Conservation (phyloP, 176 grass and related monocot species). For the Triticum turgidum region DNA sequence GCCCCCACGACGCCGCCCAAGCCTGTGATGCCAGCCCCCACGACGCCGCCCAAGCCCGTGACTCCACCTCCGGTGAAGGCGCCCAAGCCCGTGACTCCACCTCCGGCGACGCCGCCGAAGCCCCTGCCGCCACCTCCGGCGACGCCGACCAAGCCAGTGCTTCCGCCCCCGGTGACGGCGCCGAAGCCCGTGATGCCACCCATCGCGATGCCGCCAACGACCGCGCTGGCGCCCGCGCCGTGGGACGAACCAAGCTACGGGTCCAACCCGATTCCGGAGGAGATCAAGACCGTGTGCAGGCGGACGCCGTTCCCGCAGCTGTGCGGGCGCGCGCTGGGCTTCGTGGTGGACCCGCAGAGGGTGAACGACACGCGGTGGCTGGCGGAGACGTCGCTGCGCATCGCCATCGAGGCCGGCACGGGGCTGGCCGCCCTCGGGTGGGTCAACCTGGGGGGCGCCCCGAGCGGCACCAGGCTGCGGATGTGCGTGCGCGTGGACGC, state of each 20-base stretch:
- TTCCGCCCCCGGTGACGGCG: not conserved
- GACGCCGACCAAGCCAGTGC: not conserved
- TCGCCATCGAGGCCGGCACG: conserved; percentile 26
- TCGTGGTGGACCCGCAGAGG: conserved; percentile 1
- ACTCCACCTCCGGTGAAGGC: not conserved
- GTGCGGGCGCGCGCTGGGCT: not conserved
- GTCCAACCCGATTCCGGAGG: not conserved
- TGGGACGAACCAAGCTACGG: not conserved
- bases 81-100: not conserved
- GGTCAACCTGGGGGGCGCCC: conserved; percentile 17
- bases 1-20: not conserved
- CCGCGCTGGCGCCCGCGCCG: not conserved
- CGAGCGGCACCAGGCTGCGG: conserved; percentile 28
- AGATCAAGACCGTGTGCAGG: not conserved
- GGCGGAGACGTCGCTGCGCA: not conserved
- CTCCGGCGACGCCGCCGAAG: not conserved
- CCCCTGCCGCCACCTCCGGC: not conserved
- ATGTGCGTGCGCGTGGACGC: conserved; percentile 31
- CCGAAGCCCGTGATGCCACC: not conserved
- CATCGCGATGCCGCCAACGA: not conserved
- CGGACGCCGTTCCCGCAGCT: conserved; percentile 21
- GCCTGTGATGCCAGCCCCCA: not conserved
- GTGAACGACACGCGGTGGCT: conserved; percentile 5
- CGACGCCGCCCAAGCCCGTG: not conserved
- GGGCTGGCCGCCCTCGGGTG: conserved; percentile 23